Evolutionary conservation across 768 basidiomycete species (phyloP).

Genomic region (Suillus placidus): DNA sequence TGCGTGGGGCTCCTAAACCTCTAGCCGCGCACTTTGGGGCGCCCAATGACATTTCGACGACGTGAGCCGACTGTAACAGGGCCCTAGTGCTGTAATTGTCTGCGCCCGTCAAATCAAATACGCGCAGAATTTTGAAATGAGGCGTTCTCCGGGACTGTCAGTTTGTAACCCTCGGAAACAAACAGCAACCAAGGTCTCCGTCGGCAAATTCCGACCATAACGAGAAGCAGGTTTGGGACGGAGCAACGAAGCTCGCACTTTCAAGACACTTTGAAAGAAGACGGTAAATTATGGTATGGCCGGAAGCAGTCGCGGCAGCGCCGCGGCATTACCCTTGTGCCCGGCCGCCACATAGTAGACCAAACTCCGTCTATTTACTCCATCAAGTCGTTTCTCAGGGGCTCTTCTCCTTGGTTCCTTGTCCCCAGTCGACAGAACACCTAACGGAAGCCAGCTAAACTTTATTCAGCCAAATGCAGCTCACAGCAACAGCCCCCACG

Average conservation of each 20-base stretch:
- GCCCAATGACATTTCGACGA: not conserved
- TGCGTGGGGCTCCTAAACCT: not conserved
- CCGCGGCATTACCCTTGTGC: not conserved
- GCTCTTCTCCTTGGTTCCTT: no score
- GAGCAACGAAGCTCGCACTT: not conserved
- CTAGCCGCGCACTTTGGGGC: not conserved
- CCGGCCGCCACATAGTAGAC: not conserved
- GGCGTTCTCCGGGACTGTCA: not conserved
- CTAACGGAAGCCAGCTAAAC: not conserved
- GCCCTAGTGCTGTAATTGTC: not conserved
- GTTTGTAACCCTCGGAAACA: not conserved
- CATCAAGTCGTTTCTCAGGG: conserved; percentile 1
- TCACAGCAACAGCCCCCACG: not conserved
- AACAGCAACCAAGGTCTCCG: not conserved
- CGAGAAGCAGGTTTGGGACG: not conserved
- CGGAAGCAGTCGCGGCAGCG: not conserved
- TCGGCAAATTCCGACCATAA: not conserved
- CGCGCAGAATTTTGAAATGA: not conserved
- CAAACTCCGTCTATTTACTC: not conserved
- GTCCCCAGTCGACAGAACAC: not conserved
- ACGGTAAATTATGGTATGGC: not conserved
- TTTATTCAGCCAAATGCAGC: not conserved
- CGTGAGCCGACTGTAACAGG: not conserved
- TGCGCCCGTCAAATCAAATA: not conserved
- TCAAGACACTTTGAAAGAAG: not conserved